These are phyloP conservation scores for Cercospora citrullina DNA, from an alignment of 2,329 filamentous ascomycete species.

Conservation along the genomic window DNA sequence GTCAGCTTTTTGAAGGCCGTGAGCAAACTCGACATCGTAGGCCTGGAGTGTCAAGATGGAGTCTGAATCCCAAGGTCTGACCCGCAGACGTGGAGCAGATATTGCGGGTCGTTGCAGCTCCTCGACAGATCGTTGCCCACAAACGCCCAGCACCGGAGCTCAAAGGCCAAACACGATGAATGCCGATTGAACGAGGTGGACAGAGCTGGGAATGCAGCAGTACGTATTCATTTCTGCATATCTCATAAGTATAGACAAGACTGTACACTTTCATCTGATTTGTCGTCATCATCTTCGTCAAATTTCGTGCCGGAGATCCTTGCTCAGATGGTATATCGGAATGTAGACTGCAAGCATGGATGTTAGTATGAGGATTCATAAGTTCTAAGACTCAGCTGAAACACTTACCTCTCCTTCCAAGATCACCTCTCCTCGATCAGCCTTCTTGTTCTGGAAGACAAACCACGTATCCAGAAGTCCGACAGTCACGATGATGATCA, in stretches of 20 bases:
- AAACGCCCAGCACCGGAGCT: neutral
- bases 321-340: neutral
- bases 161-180: neutral
- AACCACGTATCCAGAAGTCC: constrained; percentile 26
- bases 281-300: neutral
- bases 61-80: neutral
- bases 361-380: neutral
- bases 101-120: neutral
- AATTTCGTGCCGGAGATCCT: neutral
- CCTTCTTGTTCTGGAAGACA: constrained; percentile 26
- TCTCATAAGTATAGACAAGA: neutral
- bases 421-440: constrained; percentile 23
- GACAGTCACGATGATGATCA: constrained; percentile 30
- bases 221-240: neutral
- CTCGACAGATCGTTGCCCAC: neutral
- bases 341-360: neutral
- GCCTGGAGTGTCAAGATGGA: neutral
- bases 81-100: neutral
- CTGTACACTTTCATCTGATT: neutral
- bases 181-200: neutral
- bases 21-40: neutral
- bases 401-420: constrained; percentile 29
- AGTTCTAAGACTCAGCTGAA: neutral
- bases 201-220: neutral
- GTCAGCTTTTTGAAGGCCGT: neutral